A percentile compares a stretch with the other conserved stretches of the same genome.
Conservation (phyloP, 1,284 basidiomycete genomes). For the Cutaneotrichosporon dermatis region DNA sequence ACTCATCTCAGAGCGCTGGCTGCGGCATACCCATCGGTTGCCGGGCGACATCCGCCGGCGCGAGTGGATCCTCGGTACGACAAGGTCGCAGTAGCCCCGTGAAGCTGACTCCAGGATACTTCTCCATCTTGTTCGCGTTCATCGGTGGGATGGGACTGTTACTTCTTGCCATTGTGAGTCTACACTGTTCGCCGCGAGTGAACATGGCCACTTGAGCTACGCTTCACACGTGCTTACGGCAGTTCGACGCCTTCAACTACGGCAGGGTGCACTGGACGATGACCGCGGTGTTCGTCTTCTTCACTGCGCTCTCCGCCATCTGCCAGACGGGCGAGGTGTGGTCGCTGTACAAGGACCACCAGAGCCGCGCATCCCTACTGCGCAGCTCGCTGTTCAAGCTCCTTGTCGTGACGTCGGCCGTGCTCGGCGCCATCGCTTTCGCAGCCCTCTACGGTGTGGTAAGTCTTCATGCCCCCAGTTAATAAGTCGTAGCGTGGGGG, state of each 20-base stretch:
- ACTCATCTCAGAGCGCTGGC: conserved; percentile 51
- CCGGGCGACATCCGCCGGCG: conserved; percentile 49
- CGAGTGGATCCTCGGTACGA: conserved; percentile 43
- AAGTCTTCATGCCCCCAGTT: conserved; percentile 10
- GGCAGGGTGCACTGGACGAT: conserved; percentile 52
- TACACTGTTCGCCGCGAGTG: no score
- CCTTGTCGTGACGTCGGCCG: conserved; percentile 48
- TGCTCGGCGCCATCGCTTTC: conserved; percentile 51
- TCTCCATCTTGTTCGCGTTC: conserved; percentile 50
- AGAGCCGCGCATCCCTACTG: conserved; percentile 47
- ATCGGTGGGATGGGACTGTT: conserved; percentile 50
- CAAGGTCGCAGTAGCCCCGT: neutral
- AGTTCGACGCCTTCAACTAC: conserved; percentile 50
- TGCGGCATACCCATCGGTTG: conserved; percentile 52
- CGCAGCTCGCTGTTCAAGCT: conserved; percentile 52
- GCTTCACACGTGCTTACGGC: neutral
- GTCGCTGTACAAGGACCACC: conserved; percentile 49
- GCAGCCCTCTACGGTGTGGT: conserved; percentile 47
- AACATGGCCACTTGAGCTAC: no score
- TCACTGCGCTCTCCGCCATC: conserved; percentile 51
- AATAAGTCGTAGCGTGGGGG: neutral
- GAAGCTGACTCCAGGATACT: conserved; percentile 40
- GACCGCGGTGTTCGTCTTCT: conserved; percentile 52
- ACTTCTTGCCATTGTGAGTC: conserved; percentile 47
- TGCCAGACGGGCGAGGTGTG: conserved; percentile 53